A percentile compares a stretch with the other conserved stretches of the same genome.
Conservation (phyloP, 164 flowering plant genomes). For the Pachysandra terminalis region DNA sequence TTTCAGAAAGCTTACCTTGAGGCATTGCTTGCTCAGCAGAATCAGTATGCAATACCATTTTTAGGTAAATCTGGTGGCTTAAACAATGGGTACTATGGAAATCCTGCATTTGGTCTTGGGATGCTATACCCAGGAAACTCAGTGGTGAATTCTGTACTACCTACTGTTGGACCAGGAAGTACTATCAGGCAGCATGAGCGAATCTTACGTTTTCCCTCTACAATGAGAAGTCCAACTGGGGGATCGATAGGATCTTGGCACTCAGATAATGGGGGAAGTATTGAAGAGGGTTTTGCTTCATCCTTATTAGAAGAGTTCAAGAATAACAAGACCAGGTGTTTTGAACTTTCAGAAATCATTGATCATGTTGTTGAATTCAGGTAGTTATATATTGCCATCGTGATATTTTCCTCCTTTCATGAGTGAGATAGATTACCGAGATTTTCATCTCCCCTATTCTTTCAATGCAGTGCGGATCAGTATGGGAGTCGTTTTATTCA, state of each 20-base stretch:
- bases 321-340: constrained; percentile 58
- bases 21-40: constrained; percentile 54
- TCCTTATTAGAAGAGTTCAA: constrained; percentile 75
- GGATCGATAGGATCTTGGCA: constrained; percentile 41
- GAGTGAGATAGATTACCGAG: background rate
- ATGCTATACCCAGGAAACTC: no score
- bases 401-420: constrained; percentile 8
- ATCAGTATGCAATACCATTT: constrained; percentile 40
- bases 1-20: constrained; percentile 60
- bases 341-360: constrained; percentile 77
- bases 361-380: constrained; percentile 91
- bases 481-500: constrained; percentile 74
- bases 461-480: constrained; percentile 71
- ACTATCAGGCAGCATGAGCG: constrained; percentile 37
- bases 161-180: constrained; percentile 41
- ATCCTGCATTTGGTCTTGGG: constrained; percentile 46
- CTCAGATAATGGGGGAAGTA: constrained; percentile 34
- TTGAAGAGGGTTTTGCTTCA: constrained; percentile 43
- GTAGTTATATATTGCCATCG: constrained; percentile 27
- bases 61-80: constrained; percentile 37
- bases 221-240: constrained; percentile 41
- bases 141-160: no score
- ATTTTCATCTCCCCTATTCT: constrained; percentile 4
- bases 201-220: constrained; percentile 34
- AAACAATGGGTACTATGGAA: constrained; percentile 40